Conservation (phyloP, 2,329 filamentous ascomycete genomes). For the Colletotrichum scovillei region DNA sequence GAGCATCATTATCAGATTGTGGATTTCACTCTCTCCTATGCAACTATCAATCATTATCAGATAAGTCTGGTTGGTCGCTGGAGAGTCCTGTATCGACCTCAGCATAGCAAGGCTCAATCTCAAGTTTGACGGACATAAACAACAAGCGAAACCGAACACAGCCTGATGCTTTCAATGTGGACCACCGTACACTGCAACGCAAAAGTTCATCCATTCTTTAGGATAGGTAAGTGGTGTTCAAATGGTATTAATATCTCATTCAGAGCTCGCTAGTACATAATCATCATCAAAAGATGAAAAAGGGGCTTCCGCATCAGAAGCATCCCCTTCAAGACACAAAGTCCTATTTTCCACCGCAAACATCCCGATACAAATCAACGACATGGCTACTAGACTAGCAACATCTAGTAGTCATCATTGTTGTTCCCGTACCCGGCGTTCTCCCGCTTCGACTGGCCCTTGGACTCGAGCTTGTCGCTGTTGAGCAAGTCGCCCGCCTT, state of each 20-base stretch:
- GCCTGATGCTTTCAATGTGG: not conserved
- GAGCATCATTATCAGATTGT: not conserved
- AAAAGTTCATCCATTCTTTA: no score
- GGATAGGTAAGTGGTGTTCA: not conserved
- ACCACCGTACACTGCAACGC: no score
- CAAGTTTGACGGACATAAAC: no score
- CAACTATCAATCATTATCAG: no score
- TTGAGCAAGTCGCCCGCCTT: conserved; percentile 64
- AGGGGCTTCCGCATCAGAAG: not conserved
- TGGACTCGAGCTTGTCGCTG: conserved; percentile 58
- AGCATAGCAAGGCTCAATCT: not conserved
- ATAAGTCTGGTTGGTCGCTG: no score
- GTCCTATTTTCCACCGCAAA: not conserved
- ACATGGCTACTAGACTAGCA: not conserved
- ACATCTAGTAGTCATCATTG: conserved; percentile 19
- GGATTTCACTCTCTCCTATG: not conserved
- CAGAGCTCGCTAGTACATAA: not conserved
- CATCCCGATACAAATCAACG: not conserved
- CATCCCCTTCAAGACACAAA: not conserved
- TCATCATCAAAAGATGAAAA: not conserved
- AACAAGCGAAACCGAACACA: no score
- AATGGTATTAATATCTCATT: not conserved
- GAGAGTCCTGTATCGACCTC: no score
- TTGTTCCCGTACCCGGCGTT: conserved; percentile 46
- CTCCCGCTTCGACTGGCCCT: conserved; percentile 63